These are phyloP conservation scores for Apophysomyces variabilis DNA, from an alignment of 371 early-diverging fungal genomes.

Conservation along the genomic window DNA sequence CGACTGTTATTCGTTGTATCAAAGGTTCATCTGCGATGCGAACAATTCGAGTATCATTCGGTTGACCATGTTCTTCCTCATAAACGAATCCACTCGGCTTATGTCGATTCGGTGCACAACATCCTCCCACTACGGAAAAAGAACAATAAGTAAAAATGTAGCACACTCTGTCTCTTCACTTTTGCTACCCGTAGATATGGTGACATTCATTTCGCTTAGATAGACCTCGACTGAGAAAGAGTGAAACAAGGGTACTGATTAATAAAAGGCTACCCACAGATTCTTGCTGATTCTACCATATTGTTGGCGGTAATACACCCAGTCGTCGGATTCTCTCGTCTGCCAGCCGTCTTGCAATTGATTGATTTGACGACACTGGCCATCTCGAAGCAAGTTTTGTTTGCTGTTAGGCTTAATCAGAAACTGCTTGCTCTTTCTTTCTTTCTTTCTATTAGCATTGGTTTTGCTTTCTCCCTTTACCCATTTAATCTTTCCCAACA, in stretches of 20 bases:
- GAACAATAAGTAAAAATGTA: conserved; percentile 3
- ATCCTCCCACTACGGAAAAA: conserved; percentile 41
- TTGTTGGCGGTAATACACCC: conserved; percentile 54
- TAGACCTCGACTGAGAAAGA: conserved; percentile 40
- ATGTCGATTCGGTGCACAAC: conserved; percentile 46
- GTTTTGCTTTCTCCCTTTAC: background rate
- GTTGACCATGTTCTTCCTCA: conserved; percentile 37
- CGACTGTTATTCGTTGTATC: conserved; percentile 37
- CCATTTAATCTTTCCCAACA: conserved; percentile 32
- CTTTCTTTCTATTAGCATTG: background rate
- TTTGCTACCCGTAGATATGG: conserved; percentile 36
- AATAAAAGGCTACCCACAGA: background rate
- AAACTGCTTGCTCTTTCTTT: background rate
- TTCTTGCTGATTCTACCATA: conserved; percentile 22
- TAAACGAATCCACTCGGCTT: conserved; percentile 39
- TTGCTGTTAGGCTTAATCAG: conserved; percentile 25
- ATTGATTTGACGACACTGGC: conserved; percentile 30
- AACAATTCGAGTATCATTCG: conserved; percentile 38
- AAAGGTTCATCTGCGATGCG: conserved; percentile 42
- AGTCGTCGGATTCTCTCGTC: conserved; percentile 40
- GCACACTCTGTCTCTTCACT: too few species aligned
- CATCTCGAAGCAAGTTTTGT: conserved; percentile 45
- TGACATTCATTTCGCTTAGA: conserved; percentile 23
- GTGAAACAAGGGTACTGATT: background rate
- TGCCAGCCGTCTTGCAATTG: conserved; percentile 36